phyloP scores from a whole-genome alignment of 176 grass and related monocot genomes.

The Oryza glaberrima region DNA sequence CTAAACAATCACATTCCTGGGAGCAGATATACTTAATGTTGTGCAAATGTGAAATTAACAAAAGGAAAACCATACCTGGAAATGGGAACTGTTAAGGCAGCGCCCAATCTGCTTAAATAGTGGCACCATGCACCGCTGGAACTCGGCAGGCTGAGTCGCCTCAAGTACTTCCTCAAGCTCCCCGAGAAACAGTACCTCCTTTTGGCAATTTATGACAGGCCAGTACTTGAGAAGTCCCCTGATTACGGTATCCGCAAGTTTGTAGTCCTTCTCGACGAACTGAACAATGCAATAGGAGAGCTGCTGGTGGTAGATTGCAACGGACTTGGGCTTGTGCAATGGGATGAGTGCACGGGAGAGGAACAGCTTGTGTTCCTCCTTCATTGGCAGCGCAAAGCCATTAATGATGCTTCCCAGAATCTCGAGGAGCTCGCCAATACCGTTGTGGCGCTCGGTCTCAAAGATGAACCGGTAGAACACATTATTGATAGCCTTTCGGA shows the following conservation, averaged over 20 bases:
- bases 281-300: conserved; percentile 87
- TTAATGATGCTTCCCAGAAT: conserved; percentile 94
- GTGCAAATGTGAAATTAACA: background rate
- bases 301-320: conserved; percentile 81
- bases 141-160: conserved; percentile 75
- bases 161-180: conserved; percentile 91
- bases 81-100: conserved; percentile 88
- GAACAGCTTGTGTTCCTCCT: conserved; percentile 95
- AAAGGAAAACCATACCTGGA: conserved; percentile 64
- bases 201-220: conserved; percentile 94
- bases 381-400: conserved; percentile 89
- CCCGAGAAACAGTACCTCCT: conserved; percentile 83
- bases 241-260: conserved; percentile 76
- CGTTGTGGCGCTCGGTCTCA: conserved; percentile 82
- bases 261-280: conserved; percentile 95
- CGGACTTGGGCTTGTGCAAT: conserved; percentile 83
- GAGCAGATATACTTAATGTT: conserved; percentile 17
- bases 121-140: conserved; percentile 85
- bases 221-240: conserved; percentile 87
- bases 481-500: conserved; percentile 88
- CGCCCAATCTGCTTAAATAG: conserved; percentile 89
- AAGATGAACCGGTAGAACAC: conserved; percentile 93
- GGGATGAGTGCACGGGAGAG: conserved; percentile 75
- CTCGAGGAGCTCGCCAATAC: conserved; percentile 78
- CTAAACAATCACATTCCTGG: background rate